A percentile compares a stretch with the other conserved stretches of the same genome.
Conservation (phyloP, 2,329 filamentous ascomycete genomes). For the Ambrosiella cleistominuta region DNA sequence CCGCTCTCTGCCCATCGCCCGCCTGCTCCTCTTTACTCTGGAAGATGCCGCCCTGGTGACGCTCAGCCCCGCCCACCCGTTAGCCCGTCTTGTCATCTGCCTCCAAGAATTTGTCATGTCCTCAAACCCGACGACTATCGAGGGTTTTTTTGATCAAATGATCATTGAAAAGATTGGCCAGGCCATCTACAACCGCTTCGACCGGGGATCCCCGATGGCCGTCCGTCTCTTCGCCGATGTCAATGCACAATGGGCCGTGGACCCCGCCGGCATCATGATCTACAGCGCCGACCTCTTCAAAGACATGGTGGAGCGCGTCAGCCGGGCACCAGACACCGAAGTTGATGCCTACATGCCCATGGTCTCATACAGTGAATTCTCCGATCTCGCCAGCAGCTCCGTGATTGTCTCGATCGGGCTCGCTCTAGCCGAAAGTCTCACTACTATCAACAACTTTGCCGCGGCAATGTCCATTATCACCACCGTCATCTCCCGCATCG, state of each 20-base stretch:
- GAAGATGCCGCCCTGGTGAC: not conserved
- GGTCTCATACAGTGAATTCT: not conserved
- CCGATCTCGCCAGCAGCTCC: not conserved
- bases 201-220: not conserved
- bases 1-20: not conserved
- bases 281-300: not conserved
- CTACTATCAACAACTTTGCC: not conserved
- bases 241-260: not conserved
- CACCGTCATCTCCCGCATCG: not conserved
- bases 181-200: not conserved
- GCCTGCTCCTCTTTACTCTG: not conserved
- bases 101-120: not conserved
- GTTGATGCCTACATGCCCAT: not conserved
- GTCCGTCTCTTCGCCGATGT: not conserved
- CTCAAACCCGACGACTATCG: not conserved
- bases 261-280: not conserved
- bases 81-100: not conserved
- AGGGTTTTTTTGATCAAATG: not conserved
- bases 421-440: not conserved
- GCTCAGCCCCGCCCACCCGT: not conserved
- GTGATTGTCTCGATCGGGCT: not conserved
- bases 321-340: not conserved
- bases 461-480: not conserved
- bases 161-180: conserved; percentile 1
- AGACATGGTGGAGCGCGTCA: not conserved